Base-by-base conservation (phyloP, 2,329 filamentous ascomycete species). In the Pseudocercospora crystallina region DNA sequence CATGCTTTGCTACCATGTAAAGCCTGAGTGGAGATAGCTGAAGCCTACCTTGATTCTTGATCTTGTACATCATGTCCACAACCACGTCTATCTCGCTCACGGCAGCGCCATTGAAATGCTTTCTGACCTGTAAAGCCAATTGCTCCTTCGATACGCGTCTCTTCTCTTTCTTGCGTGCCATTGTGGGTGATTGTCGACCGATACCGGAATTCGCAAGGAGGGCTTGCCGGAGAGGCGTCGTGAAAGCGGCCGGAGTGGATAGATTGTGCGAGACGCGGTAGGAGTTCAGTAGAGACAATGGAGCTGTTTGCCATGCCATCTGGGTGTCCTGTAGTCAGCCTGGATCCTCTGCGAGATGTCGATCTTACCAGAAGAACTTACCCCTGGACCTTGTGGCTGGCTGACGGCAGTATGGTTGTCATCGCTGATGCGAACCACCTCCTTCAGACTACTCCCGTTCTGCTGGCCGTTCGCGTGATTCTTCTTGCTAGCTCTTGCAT, bases 61-160 rank as follows among this genome's bases (percentile, higher is more conserved):
- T 79, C 65, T 84, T 87, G 76, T 89, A 88, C 54, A 90, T 76
- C 66, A 90, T 83, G 58, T 88, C 86, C 49, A 91, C 86, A 50
- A 94, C 86, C 58, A 90, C 85, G 62, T 94, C 89, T 65, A 85
- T 90, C 73, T 95, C 89, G 58, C 84, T 85, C 35, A 92, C 82
- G 12, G 86, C 86, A 58, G 88, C 78, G 31, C 82, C 83, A 66
- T 94, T 94, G 73, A 94, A 94, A 71, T 94, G 87, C 68, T 90
- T 91, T 58, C 88, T 79, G 42, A 91, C 86, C 1, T 82, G 79
- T 58, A 83, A 78, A 8, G 86, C 86, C 47, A 95, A 75, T 58
- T 87, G 80, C 33, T 89, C 84, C 66, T 87, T 87, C 62, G 80
- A 81, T 66, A 90, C 84, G 47, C 86, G 78, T 45, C 84, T 75